phyloP scores from a whole-genome alignment of 1,284 basidiomycete genomes.

The Fomitopsis pinicola region DNA sequence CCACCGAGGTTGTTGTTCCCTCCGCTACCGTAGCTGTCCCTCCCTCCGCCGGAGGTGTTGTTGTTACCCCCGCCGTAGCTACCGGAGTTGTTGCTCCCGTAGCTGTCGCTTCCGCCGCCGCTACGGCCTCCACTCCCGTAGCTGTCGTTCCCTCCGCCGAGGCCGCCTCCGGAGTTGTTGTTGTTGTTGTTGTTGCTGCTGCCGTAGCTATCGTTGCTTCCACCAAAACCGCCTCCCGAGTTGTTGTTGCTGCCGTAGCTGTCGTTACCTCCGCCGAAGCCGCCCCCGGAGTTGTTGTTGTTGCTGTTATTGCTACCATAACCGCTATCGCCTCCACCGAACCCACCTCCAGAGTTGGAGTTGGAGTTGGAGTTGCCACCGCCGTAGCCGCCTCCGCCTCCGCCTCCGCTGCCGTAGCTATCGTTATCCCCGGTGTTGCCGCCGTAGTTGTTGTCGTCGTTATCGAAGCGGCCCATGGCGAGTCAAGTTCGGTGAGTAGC shows the following conservation, averaged over 20 bases:
- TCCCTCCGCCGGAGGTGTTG: too few species aligned
- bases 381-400: not conserved
- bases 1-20: constrained; percentile 8
- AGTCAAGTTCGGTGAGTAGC: too few species aligned
- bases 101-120: constrained; percentile 6
- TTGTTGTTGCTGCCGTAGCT: not conserved
- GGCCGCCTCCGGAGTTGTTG: not conserved
- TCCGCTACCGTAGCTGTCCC: not conserved
- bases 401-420: not conserved
- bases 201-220: not conserved
- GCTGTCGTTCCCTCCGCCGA: constrained; percentile 1
- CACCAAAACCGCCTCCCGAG: not conserved
- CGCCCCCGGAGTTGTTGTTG: not conserved
- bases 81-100: constrained; percentile 1
- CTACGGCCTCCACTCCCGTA: constrained; percentile 7
- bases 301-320: not conserved
- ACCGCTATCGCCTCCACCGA: not conserved
- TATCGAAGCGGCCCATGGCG: not conserved
- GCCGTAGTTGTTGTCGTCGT: not conserved
- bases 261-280: not conserved
- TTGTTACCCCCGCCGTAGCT: constrained; percentile 1
- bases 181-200: not conserved
- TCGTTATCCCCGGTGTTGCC: not conserved
- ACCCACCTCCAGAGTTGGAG: not conserved
- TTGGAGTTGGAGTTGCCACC: not conserved